phyloP scores from a whole-genome alignment of 1,284 basidiomycete genomes.

The Polyporus tsugae region DNA sequence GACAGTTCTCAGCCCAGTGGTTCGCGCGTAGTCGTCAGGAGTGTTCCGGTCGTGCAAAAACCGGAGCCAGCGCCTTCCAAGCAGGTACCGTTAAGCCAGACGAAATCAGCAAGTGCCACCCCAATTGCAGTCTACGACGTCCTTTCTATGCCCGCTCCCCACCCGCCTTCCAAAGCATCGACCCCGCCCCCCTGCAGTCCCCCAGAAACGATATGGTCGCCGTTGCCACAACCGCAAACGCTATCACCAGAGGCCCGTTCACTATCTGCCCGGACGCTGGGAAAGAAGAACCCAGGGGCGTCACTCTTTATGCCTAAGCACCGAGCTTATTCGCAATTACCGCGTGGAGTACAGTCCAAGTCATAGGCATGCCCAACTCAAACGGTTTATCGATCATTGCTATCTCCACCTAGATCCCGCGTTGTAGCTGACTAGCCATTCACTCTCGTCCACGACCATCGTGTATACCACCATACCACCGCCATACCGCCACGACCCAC shows the following conservation, averaged over 20 bases:
- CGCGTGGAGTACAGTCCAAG: conserved; percentile 29
- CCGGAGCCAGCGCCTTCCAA: conserved; percentile 19
- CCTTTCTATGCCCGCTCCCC: conserved; percentile 14
- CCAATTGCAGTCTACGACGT: neutral
- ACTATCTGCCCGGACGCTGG: conserved; percentile 31
- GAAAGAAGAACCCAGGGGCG: conserved; percentile 71
- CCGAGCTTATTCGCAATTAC: conserved; percentile 67
- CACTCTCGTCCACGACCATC: neutral
- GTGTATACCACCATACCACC: conserved; percentile 15
- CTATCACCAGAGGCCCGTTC: conserved; percentile 22
- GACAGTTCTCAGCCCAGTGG: conserved; percentile 16
- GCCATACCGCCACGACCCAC: neutral
- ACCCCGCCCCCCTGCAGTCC: conserved; percentile 14
- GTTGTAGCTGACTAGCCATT: conserved; percentile 9
- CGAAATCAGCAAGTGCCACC: conserved; percentile 4
- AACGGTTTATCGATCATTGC: neutral
- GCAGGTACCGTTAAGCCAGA: conserved; percentile 9
- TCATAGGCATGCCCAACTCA: conserved; percentile 17
- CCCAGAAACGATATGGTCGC: conserved; percentile 8
- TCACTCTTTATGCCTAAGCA: conserved; percentile 80
- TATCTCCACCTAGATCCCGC: conserved; percentile 13
- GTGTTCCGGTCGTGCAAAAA: conserved; percentile 36
- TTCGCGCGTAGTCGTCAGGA: conserved; percentile 42
- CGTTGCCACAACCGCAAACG: conserved; percentile 7
- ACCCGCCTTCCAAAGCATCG: conserved; percentile 30